Base-by-base conservation (phyloP, 164 flowering plant species). In the Chimonanthus praecox region DNA sequence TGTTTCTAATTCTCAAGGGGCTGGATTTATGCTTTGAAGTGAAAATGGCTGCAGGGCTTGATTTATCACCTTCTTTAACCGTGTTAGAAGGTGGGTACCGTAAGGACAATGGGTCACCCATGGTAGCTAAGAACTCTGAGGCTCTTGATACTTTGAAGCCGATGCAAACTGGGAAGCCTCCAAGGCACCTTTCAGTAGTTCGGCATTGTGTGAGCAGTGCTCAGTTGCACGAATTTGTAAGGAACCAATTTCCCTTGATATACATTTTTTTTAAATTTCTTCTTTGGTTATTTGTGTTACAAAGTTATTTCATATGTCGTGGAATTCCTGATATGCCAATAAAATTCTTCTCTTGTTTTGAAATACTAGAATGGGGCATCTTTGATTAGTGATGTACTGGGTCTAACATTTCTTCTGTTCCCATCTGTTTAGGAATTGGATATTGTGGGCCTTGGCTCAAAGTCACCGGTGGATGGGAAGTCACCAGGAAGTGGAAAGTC, bases 141-240 rank as follows among this genome's bases (percentile, higher is more conserved):
- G 75, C 70, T 47, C 64, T 76, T 68, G 84, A 79, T 11, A 77
- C 63, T 58, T 58, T 78, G 8, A 82, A 82, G 45, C 87, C 85
- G 46, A 11, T 69, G 33, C 78, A 46, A 8, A 61, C 71, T 63
- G 87, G 88, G 45, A 90, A 86, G 75, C 94, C 94, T 45, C 92
- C 92, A 0, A 74, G 87, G 67, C 77, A 86, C 71, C 46, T 85
- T 63, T 83, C 89, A 1, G 78, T 58, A 18, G 78, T 88, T 71
- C 80, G 92, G 47, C 90, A 90, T 71, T 83, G 87, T 47, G 64
- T 76, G 71, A 90, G 92, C 80, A 79, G 85, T 58, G 80, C 83
- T 5, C 78, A 74, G 72, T 77, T 90, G 80, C 20, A 75, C 65
- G 88, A 82, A 46, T 67, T 58, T 82, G 89, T 87, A 66, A 78